Base-by-base conservation (phyloP, 345 rosid genomes). In the Citrus cavaleriei region DNA sequence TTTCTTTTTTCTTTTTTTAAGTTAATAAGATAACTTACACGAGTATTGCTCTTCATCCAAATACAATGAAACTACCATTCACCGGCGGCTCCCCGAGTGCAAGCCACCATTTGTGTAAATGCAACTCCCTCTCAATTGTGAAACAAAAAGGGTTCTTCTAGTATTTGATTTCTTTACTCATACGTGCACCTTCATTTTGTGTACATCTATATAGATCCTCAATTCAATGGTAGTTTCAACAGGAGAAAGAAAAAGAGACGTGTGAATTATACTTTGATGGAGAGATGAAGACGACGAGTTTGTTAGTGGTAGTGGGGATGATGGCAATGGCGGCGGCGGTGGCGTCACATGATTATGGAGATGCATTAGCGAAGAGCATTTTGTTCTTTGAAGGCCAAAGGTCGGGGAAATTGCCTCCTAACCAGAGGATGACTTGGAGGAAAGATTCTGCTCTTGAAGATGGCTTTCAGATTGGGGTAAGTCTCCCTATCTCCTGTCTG, bases 331-430 rank as follows among this genome's bases (percentile, higher is more conserved):
- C 19, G 25, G 25, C 21, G 64, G 9, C 2, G 21, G 72, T 49
- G 22, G 82, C 80, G 34, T 38, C 87, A 13, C 88, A 84, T 25
- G 86, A 92, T 70, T 92, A 92, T 78, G 87, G 79, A 13, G 90
- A 85, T 21, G 97, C 97, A 10, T 86, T 92, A 49, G 78, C 86
- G 21, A 92, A 85, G 72, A 84, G 91, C 32, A 86, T 92, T 78
- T 83, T 89, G 79, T 92, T 92, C 77, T 92, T 88, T 72, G 93
- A 92, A 83, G 94, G 97, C 34, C 94, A 92, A 68, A 82, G 94
- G 68, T 92, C 94, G 0, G 94, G 94, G 9, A 85, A 79, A 67
- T 59, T 90, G 68, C 97, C 93, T 1, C 16, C 84, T 5, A 79
- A 77, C 68, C 91, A 92, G 67, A 83, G 93, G 80, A 68, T 85